Evolutionary conservation across 2,329 filamentous ascomycete species (phyloP), one percentile per base, ranked within the genome.

Genomic region (Epicoccum sorghinum): DNA sequence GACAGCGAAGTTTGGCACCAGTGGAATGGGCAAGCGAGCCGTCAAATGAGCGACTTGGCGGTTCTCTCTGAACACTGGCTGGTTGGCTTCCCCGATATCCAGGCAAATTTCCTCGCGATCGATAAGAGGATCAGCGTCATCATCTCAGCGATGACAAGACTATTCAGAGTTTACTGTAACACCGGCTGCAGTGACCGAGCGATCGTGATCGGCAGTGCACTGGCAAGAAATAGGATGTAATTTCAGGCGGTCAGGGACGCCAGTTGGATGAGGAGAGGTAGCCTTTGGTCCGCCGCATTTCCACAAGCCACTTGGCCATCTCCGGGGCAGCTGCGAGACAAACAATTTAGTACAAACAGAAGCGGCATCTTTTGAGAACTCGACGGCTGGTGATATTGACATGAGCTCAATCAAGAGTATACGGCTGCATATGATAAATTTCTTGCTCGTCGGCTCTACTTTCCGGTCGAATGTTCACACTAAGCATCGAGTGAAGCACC

Each of bases 171-270:
- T 9, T 9, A 9, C 27, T 29, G 47, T 38, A 44, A 50, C 33
- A 49, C 37, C 37, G 25, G 42, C 37, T 50, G 47, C 42, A 42
- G 7, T 25, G 24, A 47, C 41, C 30, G 46, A 37, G 8, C 25
- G 47, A 46, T 55, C 42, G 10, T 24, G 30, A 45, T 49, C 36
- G 18, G 29, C 46, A 46, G 12, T 29, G 36, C 36, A 36, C 18
- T 45, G n/a, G 18, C n/a, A 23, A 41, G 44, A 14, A 42, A 13
- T 25, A 23, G 32, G 18, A 18, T 18, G 18, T 18, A 18, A 18
- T 18, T 18, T 29, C 4, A 29, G 27, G 27, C 27, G 27, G 27
- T 29, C 27, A 29, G 9, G 27, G 29, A 46, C 50, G 39, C 25
- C 9, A 41, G 38, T 29, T 23, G 39, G 23, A 35, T 40, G 29